Evolutionary conservation across 768 basidiomycete genomes (phyloP), one percentile per base, ranked within the genome.

Genomic region (Russula compacta): DNA sequence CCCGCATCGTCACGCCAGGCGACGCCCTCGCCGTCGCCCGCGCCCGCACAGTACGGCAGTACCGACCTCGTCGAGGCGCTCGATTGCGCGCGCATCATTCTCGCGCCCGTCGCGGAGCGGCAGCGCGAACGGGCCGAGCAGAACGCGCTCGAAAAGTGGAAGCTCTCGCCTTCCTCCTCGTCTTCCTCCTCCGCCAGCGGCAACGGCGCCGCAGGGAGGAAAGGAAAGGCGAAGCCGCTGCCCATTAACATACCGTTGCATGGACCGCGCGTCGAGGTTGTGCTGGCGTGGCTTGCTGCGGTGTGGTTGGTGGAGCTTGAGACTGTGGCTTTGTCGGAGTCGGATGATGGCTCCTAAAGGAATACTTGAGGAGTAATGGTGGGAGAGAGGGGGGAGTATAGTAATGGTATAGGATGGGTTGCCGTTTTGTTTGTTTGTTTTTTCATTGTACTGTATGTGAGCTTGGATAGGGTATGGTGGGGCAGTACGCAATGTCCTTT

Each of bases 251-350:
- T 93, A 59, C 88, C 89, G 10, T 73, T 93, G 64, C 89, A 92
- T 72, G 91, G 91, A 0, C 90, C 92, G 39, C 80, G 89, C 6
- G 91, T 93, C 49, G 91, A 93, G 73, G 78, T 93, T 58, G 78
- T 92, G 58, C 78, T 93, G 58, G 91, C 91, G 46, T 93, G 89
- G 89, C 74, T 93, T 57, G 90, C 79, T 29, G 89, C 88, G 17
- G 86, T 91, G 58, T 85, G 89, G 75, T 72, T 93, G 39, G 83
- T 82, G 4, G 88, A 89, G 67, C 70, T 92, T 66, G 89, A 91
- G 50, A 35, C 57, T 8, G 71, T 69, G 44, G 71, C 70, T 47
- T 47, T n/a, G 44, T 47, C 21, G 15, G 55, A 55, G n/a, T 35
- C n/a, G n/a, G 42, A 33, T 8, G 19, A 33, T 5, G 32, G 17